Evolutionary conservation across 345 rosid genomes (phyloP).

Genomic region (Carallia pectinifolia): DNA sequence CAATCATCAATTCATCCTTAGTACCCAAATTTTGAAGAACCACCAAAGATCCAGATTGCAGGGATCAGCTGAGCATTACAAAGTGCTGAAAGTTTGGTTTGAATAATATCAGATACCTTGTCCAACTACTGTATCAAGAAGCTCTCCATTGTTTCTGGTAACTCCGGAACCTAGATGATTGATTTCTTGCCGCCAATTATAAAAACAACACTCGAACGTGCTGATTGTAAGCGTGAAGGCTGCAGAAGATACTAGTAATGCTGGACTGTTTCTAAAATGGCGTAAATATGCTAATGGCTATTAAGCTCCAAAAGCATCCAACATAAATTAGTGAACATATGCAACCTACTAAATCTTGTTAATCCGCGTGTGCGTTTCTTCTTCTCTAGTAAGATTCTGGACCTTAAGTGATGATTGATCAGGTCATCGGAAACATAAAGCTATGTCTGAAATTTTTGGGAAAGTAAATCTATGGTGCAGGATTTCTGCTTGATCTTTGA

Average conservation of each 20-base stretch:
- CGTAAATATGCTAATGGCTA: constrained; percentile 10
- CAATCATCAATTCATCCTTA: constrained; percentile 46
- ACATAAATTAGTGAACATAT: constrained; percentile 13
- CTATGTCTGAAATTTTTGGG: background rate
- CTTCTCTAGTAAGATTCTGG: background rate
- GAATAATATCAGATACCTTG: constrained; percentile 57
- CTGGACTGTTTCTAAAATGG: constrained; percentile 14
- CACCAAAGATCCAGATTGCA: constrained; percentile 77
- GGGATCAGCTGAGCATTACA: constrained; percentile 77
- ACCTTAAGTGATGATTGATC: background rate
- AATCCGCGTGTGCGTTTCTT: constrained; percentile 1
- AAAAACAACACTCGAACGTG: constrained; percentile 47
- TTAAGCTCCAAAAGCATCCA: constrained; percentile 13
- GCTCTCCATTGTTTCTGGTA: constrained; percentile 81
- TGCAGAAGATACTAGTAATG: constrained; percentile 34
- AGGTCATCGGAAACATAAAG: background rate
- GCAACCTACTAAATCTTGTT: constrained; percentile 16
- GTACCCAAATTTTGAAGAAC: constrained; percentile 68
- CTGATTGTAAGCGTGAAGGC: constrained; percentile 30
- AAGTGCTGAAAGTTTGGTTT: constrained; percentile 75
- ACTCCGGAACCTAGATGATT: constrained; percentile 91
- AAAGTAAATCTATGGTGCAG: background rate
- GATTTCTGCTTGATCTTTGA: too few species aligned
- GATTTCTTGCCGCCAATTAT: constrained; percentile 69
- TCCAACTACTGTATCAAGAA: constrained; percentile 57